Conservation (phyloP, 805 yeast genomes). For the Metschnikowia aberdeeniae region DNA sequence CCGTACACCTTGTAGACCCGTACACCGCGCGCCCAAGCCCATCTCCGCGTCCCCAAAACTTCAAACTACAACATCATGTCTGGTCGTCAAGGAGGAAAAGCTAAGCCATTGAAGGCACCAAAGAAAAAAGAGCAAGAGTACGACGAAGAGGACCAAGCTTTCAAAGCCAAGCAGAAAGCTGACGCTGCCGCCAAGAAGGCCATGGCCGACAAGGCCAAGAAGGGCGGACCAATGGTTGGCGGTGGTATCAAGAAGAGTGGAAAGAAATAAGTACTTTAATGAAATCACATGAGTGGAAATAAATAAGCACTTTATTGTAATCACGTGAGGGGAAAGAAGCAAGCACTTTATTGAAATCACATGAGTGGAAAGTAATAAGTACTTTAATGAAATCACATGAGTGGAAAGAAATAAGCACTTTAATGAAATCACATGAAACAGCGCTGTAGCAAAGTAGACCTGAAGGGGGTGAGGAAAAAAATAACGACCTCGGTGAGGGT, state of each 20-base stretch:
- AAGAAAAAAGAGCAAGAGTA: constrained; percentile 73
- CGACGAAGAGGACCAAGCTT: constrained; percentile 88
- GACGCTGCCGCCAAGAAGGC: constrained; percentile 92
- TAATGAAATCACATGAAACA: neutral
- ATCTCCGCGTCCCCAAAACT: neutral
- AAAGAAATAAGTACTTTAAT: constrained; percentile 15
- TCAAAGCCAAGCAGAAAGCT: constrained; percentile 90
- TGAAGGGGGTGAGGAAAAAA: constrained; percentile 1
- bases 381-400: constrained; percentile 31
- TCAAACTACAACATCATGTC: constrained; percentile 51
- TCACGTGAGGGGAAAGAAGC: constrained; percentile 51
- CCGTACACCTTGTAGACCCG: too few relatives aligned
- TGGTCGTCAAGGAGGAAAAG: constrained; percentile 96
- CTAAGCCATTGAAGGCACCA: constrained; percentile 84
- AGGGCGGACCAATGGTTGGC: constrained; percentile 88
- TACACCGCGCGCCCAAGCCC: neutral
- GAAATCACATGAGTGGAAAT: constrained; percentile 51
- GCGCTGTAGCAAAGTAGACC: constrained; percentile 27
- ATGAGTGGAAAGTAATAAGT: constrained; percentile 45
- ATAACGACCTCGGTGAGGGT: constrained; percentile 20
- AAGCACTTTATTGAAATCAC: neutral
- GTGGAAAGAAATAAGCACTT: constrained; percentile 34
- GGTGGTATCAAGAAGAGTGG: constrained; percentile 94
- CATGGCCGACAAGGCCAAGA: constrained; percentile 78
- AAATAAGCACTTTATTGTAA: constrained; percentile 9